Base-by-base conservation (phyloP, 306 rosid species). In the Gillenia trifoliata region DNA sequence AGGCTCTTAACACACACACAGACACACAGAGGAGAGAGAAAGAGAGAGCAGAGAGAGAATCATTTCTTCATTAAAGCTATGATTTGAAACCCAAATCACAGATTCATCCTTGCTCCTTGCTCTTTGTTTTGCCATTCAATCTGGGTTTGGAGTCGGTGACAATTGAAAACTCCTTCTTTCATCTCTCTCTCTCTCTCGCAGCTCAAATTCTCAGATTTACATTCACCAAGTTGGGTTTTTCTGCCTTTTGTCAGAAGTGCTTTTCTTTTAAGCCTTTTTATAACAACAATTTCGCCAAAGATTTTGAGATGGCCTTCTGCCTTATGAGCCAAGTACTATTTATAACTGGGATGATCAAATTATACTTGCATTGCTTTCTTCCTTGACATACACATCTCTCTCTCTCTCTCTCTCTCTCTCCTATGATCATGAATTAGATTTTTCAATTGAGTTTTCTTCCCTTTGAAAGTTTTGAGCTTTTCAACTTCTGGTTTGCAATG, bases 1-100 rank as follows among this genome's bases (percentile, higher is more conserved):
- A 85, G 90, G 71, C 88, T 79, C 70, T 80, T 67, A 70, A 50
- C 66, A 67, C 49, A 25, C 66, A 43, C n/a, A 47, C 41, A 66
- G 73, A 29, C 52, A 45, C 52, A 15, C 20, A 12, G 63, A 50
- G 47, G 55, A 26, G 78, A 36, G 70, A 52, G 41, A 70, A 80
- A 60, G 69, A 60, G 68, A 64, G 28, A 62, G 75, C 36, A 56
- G 70, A 64, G 61, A 64, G 75, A 81, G 74, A 68, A 67, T 77
- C 73, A 69, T 76, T 50, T 72, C 43, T 60, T 75, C 83, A 78
- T 13, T 61, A 38, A 76, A 77, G 76, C 57, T 80, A 66, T 68
- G 45, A 64, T 70, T 80, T 86, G 47, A 45, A 45, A 45, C 52
- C 52, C 20, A 79, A 80, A 41, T 66, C 71, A 65, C 52, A 55